Evolutionary conservation across 179 eudicot species (phyloP).

Genomic region (Patellifolia procumbens): DNA sequence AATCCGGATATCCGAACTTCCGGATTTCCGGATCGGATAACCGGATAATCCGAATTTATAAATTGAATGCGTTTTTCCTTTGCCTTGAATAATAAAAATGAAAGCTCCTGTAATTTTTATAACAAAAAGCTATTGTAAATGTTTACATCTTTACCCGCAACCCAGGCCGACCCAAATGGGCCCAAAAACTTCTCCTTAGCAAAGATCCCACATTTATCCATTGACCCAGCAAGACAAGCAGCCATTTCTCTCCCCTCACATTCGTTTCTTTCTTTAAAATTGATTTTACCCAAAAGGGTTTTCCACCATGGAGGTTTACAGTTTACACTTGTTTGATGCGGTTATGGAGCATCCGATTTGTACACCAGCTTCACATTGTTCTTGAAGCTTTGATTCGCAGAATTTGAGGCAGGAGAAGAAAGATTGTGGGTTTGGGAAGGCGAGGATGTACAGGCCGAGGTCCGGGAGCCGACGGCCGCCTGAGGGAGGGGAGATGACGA

Average conservation of each 20-base stretch:
- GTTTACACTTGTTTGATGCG: constrained; percentile 64
- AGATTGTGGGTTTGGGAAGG: constrained; percentile 53
- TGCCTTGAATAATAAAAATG: too few species aligned
- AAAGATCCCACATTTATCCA: constrained; percentile 43
- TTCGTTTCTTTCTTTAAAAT: constrained; percentile 48
- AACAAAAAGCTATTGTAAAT: too few species aligned
- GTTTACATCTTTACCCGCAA: constrained; percentile 35
- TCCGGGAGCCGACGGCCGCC: too few species aligned
- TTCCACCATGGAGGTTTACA: constrained; percentile 81
- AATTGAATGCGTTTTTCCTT: too few species aligned
- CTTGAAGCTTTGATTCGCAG: constrained; percentile 44
- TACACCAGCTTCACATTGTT: constrained; percentile 65
- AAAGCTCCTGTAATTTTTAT: too few species aligned
- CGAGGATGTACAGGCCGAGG: constrained; percentile 49
- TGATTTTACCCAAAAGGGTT: constrained; percentile 22
- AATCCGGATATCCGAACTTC: too few species aligned
- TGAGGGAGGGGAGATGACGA: too few species aligned
- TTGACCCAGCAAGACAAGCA: constrained; percentile 48
- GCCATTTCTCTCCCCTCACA: constrained; percentile 78
- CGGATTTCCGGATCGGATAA: too few species aligned
- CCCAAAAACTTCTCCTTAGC: constrained; percentile 53
- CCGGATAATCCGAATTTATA: too few species aligned
- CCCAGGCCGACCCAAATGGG: constrained; percentile 52
- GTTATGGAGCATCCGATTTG: constrained; percentile 73
- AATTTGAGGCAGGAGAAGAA: constrained; percentile 44